Evolutionary conservation across 2,329 filamentous ascomycete species (phyloP).

Genomic region (Lasiodiplodia citricola): DNA sequence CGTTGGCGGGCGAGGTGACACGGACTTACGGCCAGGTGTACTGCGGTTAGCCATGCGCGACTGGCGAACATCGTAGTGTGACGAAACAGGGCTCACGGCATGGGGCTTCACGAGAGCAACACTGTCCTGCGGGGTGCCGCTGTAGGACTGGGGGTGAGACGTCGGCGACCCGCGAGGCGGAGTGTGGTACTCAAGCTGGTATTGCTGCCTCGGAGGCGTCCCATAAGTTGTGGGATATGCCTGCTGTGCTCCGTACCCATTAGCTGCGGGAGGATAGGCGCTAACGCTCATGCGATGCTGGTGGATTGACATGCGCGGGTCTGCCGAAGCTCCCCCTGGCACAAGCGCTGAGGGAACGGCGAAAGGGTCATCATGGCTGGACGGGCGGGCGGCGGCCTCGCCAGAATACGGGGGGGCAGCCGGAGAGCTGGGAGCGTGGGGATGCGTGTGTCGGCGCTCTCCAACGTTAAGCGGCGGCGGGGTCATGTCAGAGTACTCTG

Average conservation of each 20-base stretch:
- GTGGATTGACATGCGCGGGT: slow-evolving; percentile 30
- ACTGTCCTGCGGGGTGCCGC: slow-evolving; percentile 49
- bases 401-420: not conserved
- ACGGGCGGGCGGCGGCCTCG: not conserved
- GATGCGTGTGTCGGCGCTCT: slow-evolving; percentile 42
- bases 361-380: slow-evolving; percentile 22
- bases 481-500: slow-evolving; percentile 35
- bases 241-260: slow-evolving; percentile 33
- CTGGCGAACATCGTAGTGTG: slow-evolving; percentile 40
- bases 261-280: slow-evolving; percentile 30
- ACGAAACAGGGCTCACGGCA: slow-evolving; percentile 50
- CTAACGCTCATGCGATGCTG: slow-evolving; percentile 29
- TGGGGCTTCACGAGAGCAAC: slow-evolving; percentile 51
- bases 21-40: slow-evolving; percentile 69
- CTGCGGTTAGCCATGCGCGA: slow-evolving; percentile 50
- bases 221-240: slow-evolving; percentile 28
- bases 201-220: slow-evolving; percentile 32
- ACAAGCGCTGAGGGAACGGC: slow-evolving; percentile 40
- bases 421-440: slow-evolving; percentile 28
- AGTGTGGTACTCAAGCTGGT: slow-evolving; percentile 41
- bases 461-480: slow-evolving; percentile 42
- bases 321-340: slow-evolving; percentile 32
- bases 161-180: slow-evolving; percentile 38
- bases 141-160: slow-evolving; percentile 50
- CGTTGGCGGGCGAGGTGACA: slow-evolving; percentile 69